Base-by-base conservation (phyloP, 257 asterid genomes). In the Buddleja alternifolia region DNA sequence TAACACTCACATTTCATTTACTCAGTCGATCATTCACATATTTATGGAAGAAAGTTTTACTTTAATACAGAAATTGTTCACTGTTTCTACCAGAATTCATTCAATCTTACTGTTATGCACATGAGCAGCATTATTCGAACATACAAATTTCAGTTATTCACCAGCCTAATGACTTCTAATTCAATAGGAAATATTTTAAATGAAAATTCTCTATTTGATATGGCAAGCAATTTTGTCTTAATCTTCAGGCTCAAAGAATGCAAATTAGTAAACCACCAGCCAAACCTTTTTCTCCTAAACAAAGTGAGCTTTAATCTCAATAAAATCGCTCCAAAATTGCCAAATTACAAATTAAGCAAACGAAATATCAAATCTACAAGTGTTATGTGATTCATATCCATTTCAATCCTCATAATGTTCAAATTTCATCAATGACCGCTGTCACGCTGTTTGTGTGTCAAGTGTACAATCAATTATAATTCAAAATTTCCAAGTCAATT, bases 111-210 rank as follows among this genome's bases (percentile, higher is more conserved):
- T 54, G 39, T 4, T 20, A 69, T 36, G 50, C 62, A 45, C 11
- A 56, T 23, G 21, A 39, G 62, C 16, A 50, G 11, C 66, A 60
- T 8, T 32, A 51, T 29, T 42, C 16, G 6, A 57, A 53, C 67
- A 63, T 56, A 46, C 4, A 47, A 61, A 36, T 8, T 17, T 5
- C 36, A 52, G 24, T 63, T 32, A 44, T 36, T 16, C 40, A 32
- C 52, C 54, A 71, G 17, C 39, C 51, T 42, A 47, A 37, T 39
- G n/a, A 29, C 57, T 54, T 73, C 16, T 39, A 23, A 34, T 40
- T 34, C 32, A 72, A 61, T 46, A 41, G 34, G 57, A 23, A 60
- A 57, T 25, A 47, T 39, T 58, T 12, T 14, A 32, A 1, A 50
- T 29, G 42, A 16, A 12, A 6, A n/a, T n/a, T 34, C 24, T 15